phyloP scores from a whole-genome alignment of 148 eudicot genomes.

The Camellia sinensis region DNA sequence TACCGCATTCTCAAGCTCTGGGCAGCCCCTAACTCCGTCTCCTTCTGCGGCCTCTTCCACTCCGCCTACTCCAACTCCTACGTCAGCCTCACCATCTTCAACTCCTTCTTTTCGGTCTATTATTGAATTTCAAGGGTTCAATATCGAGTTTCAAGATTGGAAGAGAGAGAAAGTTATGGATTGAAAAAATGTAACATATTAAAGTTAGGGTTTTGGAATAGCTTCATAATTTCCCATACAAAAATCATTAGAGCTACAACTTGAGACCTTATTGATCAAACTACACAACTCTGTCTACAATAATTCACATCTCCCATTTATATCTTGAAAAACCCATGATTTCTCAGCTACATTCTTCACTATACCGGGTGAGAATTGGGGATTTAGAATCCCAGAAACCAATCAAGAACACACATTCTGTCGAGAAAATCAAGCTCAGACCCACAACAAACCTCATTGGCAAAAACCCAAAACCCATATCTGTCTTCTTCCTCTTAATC shows the following conservation, averaged over 20 bases:
- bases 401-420: slow-evolving; percentile 41
- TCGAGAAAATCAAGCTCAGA: slow-evolving; percentile 25
- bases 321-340: slow-evolving; percentile 28
- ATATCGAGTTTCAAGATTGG: too few relatives aligned
- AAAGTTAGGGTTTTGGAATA: not conserved
- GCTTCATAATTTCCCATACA: slow-evolving; percentile 62
- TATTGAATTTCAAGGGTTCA: too few relatives aligned
- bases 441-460: slow-evolving; percentile 28
- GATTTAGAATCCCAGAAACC: slow-evolving; percentile 36
- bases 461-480: slow-evolving; percentile 25
- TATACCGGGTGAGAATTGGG: slow-evolving; percentile 35
- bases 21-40: slow-evolving; percentile 12
- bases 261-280: slow-evolving; percentile 32
- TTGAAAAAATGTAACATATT: too few relatives aligned
- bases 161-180: too few relatives aligned
- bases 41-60: slow-evolving; percentile 32
- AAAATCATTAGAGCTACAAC: slow-evolving; percentile 40
- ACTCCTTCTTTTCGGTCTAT: not conserved
- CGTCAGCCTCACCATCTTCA: not conserved
- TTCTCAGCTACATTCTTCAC: slow-evolving; percentile 32
- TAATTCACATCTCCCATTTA: slow-evolving; percentile 40
- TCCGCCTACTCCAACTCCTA: not conserved
- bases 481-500: slow-evolving; percentile 28
- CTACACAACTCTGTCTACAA: slow-evolving; percentile 38
- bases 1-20: slow-evolving; percentile 34